phyloP scores from a whole-genome alignment of 2,329 filamentous ascomycete genomes.

The Monosporascus ibericus region DNA sequence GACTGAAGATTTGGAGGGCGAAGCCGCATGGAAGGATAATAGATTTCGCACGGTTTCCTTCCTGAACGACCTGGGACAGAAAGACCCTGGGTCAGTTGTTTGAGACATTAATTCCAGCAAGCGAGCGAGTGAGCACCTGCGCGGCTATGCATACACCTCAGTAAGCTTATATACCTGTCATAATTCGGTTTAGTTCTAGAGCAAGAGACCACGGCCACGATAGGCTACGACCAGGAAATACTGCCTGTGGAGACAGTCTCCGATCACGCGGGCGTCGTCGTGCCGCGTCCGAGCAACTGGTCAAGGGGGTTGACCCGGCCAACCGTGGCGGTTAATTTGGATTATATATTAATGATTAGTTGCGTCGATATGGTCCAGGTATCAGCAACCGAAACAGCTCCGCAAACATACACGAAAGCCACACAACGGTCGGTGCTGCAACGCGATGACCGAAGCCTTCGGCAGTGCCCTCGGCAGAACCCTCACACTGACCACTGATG shows the following conservation, averaged over 20 bases:
- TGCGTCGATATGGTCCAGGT: no score
- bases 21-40: neutral
- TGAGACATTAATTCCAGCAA: neutral
- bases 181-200: no score
- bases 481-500: conserved; percentile 1
- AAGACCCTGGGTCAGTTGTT: neutral
- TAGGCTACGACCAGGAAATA: no score
- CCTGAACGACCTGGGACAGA: neutral
- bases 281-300: no score
- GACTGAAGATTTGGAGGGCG: neutral
- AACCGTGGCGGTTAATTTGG: no score
- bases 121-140: neutral
- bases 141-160: neutral
- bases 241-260: no score
- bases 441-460: neutral
- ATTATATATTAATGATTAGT: no score
- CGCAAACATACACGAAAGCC: neutral
- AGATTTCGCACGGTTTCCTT: neutral
- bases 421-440: neutral
- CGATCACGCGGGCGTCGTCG: no score
- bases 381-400: neutral
- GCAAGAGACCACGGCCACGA: no score
- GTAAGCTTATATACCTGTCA: neutral
- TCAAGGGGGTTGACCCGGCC: no score
- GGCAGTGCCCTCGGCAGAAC: neutral